phyloP scores from a whole-genome alignment of 371 early-diverging fungal species.

The Mucor saturninus region DNA sequence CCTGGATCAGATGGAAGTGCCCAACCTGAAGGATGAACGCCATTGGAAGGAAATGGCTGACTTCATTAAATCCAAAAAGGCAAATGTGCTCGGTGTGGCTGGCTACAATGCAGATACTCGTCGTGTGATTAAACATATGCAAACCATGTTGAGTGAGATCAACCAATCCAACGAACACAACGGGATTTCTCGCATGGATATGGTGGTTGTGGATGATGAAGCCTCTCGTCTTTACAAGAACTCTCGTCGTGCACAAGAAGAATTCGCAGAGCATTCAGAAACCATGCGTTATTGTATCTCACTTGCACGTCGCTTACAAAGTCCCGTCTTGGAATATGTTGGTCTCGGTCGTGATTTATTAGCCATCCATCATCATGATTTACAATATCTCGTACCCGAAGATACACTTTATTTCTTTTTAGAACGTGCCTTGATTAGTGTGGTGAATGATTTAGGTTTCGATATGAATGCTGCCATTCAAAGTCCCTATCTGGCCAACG shows the following conservation, averaged over 20 bases:
- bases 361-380: slow-evolving; percentile 73
- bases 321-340: slow-evolving; percentile 85
- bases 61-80: slow-evolving; percentile 65
- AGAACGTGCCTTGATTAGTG: slow-evolving; percentile 89
- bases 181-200: slow-evolving; percentile 30
- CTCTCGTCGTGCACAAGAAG: slow-evolving; percentile 73
- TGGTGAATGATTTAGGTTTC: slow-evolving; percentile 86
- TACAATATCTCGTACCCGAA: slow-evolving; percentile 76
- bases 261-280: slow-evolving; percentile 70
- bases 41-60: slow-evolving; percentile 59
- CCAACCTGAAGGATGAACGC: slow-evolving; percentile 65
- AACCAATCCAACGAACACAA: slow-evolving; percentile 40
- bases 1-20: slow-evolving; percentile 67
- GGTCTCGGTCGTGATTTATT: slow-evolving; percentile 78
- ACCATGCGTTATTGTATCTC: slow-evolving; percentile 88
- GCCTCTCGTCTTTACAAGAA: slow-evolving; percentile 85
- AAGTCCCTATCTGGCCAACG: slow-evolving; percentile 70
- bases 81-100: slow-evolving; percentile 84
- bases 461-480: slow-evolving; percentile 83
- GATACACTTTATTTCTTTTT: slow-evolving; percentile 67
- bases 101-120: slow-evolving; percentile 81
- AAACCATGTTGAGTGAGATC: slow-evolving; percentile 60
- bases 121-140: slow-evolving; percentile 71
- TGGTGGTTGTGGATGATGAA: slow-evolving; percentile 83
- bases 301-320: slow-evolving; percentile 85